Percentiles rank a stretch among this genome's conserved stretches.
phyloP scores from a whole-genome alignment of 768 basidiomycete genomes.

The Trichaptum fuscoviolaceum region DNA sequence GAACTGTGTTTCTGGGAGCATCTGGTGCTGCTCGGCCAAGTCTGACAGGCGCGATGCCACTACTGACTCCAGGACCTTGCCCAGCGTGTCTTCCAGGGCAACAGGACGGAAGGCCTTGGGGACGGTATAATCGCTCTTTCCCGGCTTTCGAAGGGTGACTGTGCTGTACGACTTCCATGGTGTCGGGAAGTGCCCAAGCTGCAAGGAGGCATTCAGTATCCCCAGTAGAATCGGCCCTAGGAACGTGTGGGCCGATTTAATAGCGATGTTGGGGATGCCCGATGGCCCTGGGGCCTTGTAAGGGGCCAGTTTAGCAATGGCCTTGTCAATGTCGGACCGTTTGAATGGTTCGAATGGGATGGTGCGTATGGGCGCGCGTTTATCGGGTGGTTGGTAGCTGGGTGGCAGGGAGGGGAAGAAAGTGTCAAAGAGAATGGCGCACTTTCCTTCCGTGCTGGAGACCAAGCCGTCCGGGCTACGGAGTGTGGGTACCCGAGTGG shows the following conservation, averaged over 20 bases:
- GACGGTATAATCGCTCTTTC: too few species aligned
- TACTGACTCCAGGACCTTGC: constrained; percentile 23
- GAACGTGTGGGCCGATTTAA: constrained; percentile 16
- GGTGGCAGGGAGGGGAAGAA: too few species aligned
- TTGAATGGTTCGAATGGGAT: not conserved
- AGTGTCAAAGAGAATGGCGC: not conserved
- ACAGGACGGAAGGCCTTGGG: constrained; percentile 36
- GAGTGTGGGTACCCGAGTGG: constrained; percentile 19
- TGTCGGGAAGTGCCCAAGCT: constrained; percentile 22
- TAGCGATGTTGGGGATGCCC: too few species aligned
- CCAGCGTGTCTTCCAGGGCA: constrained; percentile 27
- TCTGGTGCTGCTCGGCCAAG: constrained; percentile 23
- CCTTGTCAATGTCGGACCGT: not conserved
- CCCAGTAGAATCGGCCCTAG: constrained; percentile 22
- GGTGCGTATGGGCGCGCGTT: not conserved
- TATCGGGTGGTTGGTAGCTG: not conserved
- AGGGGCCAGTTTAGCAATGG: not conserved
- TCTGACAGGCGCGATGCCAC: constrained; percentile 20
- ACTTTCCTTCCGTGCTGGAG: not conserved
- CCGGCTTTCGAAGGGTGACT: too few species aligned
- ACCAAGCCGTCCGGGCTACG: not conserved
- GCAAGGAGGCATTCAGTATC: constrained; percentile 26
- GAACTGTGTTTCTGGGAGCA: constrained; percentile 34
- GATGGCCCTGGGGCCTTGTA: constrained; percentile 23
- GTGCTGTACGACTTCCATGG: too few species aligned